Base-by-base conservation (phyloP, 768 basidiomycete genomes). In the Tylopilus vinaceipallidus region DNA sequence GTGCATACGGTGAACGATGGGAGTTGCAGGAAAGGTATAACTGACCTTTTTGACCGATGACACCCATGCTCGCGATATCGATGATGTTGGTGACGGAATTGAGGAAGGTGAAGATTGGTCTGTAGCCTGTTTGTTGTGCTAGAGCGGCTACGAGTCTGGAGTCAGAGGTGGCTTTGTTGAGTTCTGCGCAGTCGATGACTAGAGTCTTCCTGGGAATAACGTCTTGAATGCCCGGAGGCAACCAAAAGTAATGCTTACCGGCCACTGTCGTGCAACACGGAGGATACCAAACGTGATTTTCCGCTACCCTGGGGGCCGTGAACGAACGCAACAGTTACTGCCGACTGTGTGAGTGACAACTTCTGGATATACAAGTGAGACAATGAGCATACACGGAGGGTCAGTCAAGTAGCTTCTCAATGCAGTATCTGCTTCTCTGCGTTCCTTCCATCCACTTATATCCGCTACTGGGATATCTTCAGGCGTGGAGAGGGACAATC, bases 41-140 rank as follows among this genome's bases (percentile, higher is more conserved):
- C 68, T 6, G 46, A 87, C 91, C 81, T 73, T 98, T 98, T 63
- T 97, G 92, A 3, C 97, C 97, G 57, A 97, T 97, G n/a, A 98
- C 62, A 2, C 95, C 95, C 36, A 94, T 80, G 50, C 85, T 86
- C 1, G 91, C 93, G n/a, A 98, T 76, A 64, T 98, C 95, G 53
- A 98, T 81, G 49, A 98, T 70, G 54, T 81, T 86, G 59, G 80
- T 88, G 62, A 91, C 69, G 0, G 88, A 91, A 59, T 86, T 84
- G 42, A 91, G 71, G 70, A 93, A 88, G 5, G 85, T 85, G 69
- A 97, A 95, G 6, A 91, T 77, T 5, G 94, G 95, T 77, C 84
- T 87, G 62, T 91, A 92, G 30, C 95, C 94, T 0, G 88, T 91
- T 60, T 97, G 90, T 6, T 68, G 70, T 1, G 95, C 93, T 9